Percentiles rank a stretch among this genome's conserved stretches.
Conservation (phyloP, 2,329 filamentous ascomycete genomes). For the Paracorniculantispora psalliotae region DNA sequence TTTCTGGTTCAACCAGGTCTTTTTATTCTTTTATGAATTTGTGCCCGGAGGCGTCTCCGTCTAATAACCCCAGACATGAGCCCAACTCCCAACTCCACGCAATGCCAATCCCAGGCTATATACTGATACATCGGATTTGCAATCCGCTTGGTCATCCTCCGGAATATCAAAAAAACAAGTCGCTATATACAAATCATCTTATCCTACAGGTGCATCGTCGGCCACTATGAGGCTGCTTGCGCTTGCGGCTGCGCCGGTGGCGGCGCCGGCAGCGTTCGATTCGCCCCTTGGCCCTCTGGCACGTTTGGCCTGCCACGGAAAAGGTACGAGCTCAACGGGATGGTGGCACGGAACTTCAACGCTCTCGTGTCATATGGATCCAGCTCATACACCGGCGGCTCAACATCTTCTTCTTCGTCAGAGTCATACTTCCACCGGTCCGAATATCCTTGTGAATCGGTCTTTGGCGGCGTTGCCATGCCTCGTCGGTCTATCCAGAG, state of each 20-base stretch:
- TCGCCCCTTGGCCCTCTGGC: slow-evolving; percentile 20
- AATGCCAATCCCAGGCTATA: slow-evolving; percentile 5
- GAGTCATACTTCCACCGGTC: slow-evolving; percentile 86
- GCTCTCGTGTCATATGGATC: slow-evolving; percentile 63
- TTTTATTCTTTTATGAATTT: slow-evolving; percentile 13
- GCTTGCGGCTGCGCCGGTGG: slow-evolving; percentile 18
- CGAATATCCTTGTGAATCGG: slow-evolving; percentile 39
- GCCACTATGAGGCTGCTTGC: slow-evolving; percentile 17
- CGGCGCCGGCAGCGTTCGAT: slow-evolving; percentile 14
- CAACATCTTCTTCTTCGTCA: slow-evolving; percentile 73
- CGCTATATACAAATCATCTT: slow-evolving; percentile 12
- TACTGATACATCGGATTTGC: slow-evolving; percentile 10
- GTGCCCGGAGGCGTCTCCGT: slow-evolving; percentile 9
- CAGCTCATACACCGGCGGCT: slow-evolving; percentile 67
- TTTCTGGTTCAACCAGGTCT: slow-evolving; percentile 6
- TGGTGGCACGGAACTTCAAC: slow-evolving; percentile 56
- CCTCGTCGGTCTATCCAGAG: slow-evolving; percentile 84
- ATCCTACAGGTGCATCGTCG: slow-evolving; percentile 15
- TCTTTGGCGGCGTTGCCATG: slow-evolving; percentile 46
- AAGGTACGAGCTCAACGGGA: slow-evolving; percentile 44
- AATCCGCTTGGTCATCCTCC: not conserved
- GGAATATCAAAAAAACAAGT: not conserved
- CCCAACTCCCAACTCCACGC: slow-evolving; percentile 13
- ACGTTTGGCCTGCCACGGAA: slow-evolving; percentile 34
- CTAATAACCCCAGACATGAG: slow-evolving; percentile 7